phyloP scores from a whole-genome alignment of 805 yeast species.

The Candida silvatica region DNA sequence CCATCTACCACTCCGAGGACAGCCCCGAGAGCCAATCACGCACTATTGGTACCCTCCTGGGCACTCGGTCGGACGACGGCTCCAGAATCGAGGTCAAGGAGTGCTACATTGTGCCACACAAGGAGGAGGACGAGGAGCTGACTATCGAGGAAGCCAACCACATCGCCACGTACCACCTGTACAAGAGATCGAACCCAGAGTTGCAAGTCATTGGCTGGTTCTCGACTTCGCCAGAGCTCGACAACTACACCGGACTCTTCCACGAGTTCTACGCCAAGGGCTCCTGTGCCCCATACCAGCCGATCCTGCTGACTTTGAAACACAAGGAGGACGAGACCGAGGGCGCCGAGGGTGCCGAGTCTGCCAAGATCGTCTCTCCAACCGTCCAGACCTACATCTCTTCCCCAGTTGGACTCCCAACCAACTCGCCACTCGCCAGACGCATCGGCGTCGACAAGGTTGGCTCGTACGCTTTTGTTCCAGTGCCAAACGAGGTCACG shows the following conservation, averaged over 20 bases:
- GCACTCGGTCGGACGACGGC: conserved; percentile 79
- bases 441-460: conserved; percentile 31
- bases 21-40: conserved; percentile 38
- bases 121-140: conserved; percentile 66
- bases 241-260: conserved; percentile 64
- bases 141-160: conserved; percentile 72
- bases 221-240: conserved; percentile 49
- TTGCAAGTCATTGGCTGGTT: conserved; percentile 83
- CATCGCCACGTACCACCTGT: conserved; percentile 57
- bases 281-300: conserved; percentile 67
- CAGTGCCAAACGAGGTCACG: conserved; percentile 58
- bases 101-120: conserved; percentile 76
- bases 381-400: conserved; percentile 63
- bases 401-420: conserved; percentile 55
- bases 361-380: conserved; percentile 43
- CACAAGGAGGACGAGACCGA: conserved; percentile 40
- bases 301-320: conserved; percentile 69
- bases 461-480: conserved; percentile 59
- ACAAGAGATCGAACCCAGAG: conserved; percentile 73
- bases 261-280: conserved; percentile 75
- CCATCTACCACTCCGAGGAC: conserved; percentile 45
- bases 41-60: conserved; percentile 76
- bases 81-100: conserved; percentile 62
- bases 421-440: conserved; percentile 29
- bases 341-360: too few relatives aligned